Base-by-base conservation (phyloP, 805 yeast species). In the Metschnikowia drakensbergensis region DNA sequence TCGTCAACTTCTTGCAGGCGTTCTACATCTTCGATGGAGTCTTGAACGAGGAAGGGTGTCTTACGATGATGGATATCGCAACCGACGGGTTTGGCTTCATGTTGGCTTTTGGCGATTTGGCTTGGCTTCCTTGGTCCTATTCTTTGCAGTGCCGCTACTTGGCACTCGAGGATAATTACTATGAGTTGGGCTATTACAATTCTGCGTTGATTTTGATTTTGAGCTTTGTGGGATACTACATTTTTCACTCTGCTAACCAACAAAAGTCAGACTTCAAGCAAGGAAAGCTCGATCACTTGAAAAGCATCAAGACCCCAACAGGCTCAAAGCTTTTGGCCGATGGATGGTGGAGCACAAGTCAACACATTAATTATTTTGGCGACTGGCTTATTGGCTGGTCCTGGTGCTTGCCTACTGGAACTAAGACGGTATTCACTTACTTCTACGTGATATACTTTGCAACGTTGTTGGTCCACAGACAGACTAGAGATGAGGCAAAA, bases 21-120 rank as follows among this genome's bases (percentile, higher is more conserved):
- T 83, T 84, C 60, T 94, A 94, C 63, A 84, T 91, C 13, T 72
- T 91, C 60, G 99, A 94, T 63, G 97, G 97, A 42, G 95, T 92
- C 0, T 71, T 88, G 55, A 89, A 90, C 65, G 98, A 94, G 65
- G 88, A 82, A 60, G 97, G 97, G 5, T 79, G 84, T 9, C 72
- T 94, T 50, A 82, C 94, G 5, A 94, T 94, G 97, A 92, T 94
- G 79, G 99, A 94, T 66, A 82, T 91, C 43, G 86, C 95, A 5
- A 88, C 96, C 8, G 99, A 94, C 69, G 99, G 99, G 0, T 89
- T 94, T 64, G 99, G 99, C 1, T 91, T 84, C 69, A 94, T 94
- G 99, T 74, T 94, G 46, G 82, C 90, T 3, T 91, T 92, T 71
- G 99, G 99, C 28, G 99, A 94, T 64, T 75, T 94, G 59, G 83